Conservation (phyloP, 2,329 filamentous ascomycete species). For the Aspergillus udagawae region DNA sequence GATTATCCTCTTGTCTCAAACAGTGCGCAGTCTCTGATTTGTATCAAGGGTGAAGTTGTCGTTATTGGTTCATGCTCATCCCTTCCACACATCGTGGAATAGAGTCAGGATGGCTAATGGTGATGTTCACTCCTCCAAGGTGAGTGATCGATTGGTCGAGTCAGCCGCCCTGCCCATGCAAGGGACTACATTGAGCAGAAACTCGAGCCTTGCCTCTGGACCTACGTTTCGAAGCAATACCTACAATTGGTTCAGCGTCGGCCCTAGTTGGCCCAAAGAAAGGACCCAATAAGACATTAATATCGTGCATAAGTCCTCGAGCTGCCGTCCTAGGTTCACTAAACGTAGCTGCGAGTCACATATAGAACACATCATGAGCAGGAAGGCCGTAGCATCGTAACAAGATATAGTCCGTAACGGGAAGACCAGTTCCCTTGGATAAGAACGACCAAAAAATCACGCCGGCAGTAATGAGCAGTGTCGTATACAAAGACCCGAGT, state of each 20-base stretch:
- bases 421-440: neutral
- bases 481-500: neutral
- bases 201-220: neutral
- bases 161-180: neutral
- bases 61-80: neutral
- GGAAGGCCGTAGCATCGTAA: neutral
- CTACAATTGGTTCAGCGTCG: neutral
- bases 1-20: neutral
- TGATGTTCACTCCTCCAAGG: neutral
- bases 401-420: neutral
- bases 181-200: neutral
- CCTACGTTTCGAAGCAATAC: neutral
- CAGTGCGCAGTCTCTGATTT: neutral
- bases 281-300: neutral
- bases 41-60: neutral
- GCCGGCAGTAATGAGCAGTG: neutral
- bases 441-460: neutral
- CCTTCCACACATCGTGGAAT: neutral
- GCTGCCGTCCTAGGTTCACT: neutral
- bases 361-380: neutral
- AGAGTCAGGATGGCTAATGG: neutral
- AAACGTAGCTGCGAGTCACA: neutral
- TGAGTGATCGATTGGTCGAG: neutral
- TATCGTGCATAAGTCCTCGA: neutral
- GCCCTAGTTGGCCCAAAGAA: too few species aligned